Evolutionary conservation across 78 protist genomes (phyloP), one percentile per base, ranked within the genome.

Genomic region (Salpingoeca rosetta): DNA sequence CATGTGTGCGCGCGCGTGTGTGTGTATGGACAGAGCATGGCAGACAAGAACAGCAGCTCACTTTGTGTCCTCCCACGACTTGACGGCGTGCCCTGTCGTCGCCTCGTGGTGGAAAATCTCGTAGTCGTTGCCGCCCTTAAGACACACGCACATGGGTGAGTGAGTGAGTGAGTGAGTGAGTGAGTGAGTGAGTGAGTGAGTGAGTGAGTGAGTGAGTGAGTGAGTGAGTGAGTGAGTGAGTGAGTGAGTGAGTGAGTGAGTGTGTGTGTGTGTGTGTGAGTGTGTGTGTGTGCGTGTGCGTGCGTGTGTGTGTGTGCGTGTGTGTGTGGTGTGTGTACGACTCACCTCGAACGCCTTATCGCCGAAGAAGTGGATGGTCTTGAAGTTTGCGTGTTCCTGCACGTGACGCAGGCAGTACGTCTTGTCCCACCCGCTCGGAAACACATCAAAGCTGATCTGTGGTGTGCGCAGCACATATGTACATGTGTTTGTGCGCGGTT

Each of bases 391-490:
- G 24, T 81, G 28, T 26, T 89, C 90, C 44, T 77, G 10, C 43
- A 97, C 90, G 84, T 92, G 95, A 36, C 81, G 88, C 65, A 98
- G 89, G 86, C 99, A 97, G 88, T 92, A 98, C 0, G 98, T 95
- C 94, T 97, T 97, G 89, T 96, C 98, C 99, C 99, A 97, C 40
- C 98, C 97, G 25, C 31, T 43, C 28, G 99, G 99, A 91, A 99
- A 98, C 41, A 95, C 98, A 72, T 99, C 99, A 75, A 98, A 91
- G 73, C 94, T 86, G 84, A 98, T 98, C 90, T 97, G 98, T 27
- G 98, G 7, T 22, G 65, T 17, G 31, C 31, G 65, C 65, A 7
- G 65, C 65, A 51, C 7, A 51, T 17, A 51, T 51, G 65, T 22
- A n/a, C n/a, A n/a, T n/a, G n/a, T n/a, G n/a, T n/a, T n/a, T n/a